A percentile compares a stretch with the other conserved stretches of the same genome.
Evolutionary conservation across 2,329 filamentous ascomycete species (phyloP).

Genomic region (Aspergillus quadrilineatus): DNA sequence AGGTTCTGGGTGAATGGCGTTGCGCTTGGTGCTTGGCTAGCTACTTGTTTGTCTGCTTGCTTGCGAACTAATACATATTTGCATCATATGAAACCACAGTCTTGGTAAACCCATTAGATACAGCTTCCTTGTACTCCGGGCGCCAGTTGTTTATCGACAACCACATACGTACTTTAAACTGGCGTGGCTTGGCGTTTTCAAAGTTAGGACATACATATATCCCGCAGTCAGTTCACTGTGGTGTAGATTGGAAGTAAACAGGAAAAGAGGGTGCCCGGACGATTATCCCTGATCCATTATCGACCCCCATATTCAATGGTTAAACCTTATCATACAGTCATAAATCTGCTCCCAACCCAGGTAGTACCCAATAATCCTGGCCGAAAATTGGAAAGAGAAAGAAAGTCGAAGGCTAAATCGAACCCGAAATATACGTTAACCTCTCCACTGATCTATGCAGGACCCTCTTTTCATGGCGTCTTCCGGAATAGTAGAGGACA

Average conservation of each 20-base stretch:
- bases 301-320: not conserved
- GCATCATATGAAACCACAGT: not conserved
- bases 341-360: conserved; percentile 8
- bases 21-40: not conserved
- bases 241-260: not conserved
- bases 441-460: not conserved
- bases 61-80: not conserved
- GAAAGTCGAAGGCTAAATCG: not conserved
- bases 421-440: not conserved
- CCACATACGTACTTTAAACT: no score
- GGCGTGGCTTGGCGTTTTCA: no score
- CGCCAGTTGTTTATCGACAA: no score
- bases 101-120: not conserved
- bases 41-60: not conserved
- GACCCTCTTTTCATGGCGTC: not conserved
- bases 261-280: not conserved
- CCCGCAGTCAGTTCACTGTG: not conserved
- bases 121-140: no score
- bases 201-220: not conserved
- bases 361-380: not conserved
- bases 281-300: not conserved
- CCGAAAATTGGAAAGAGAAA: not conserved
- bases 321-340: conserved; percentile 16
- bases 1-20: not conserved
- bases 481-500: not conserved